These are phyloP conservation scores for Darksidea phi DNA, from an alignment of 495 filamentous ascomycete genomes.

Conservation along the genomic window DNA sequence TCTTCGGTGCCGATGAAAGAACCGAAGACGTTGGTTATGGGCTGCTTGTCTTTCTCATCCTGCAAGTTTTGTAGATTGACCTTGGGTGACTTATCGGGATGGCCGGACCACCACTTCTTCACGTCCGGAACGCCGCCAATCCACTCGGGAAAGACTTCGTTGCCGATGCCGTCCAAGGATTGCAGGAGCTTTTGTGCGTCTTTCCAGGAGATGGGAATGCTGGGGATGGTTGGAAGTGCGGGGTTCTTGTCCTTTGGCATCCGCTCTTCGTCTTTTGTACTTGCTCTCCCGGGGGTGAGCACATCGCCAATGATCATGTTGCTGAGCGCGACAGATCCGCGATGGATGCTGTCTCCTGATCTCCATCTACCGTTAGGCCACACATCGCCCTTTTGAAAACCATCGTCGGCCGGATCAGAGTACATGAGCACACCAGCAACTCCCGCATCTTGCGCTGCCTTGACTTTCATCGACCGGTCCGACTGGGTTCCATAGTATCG, in stretches of 20 bases:
- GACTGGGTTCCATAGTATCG: conserved; percentile 72
- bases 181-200: conserved; percentile 80
- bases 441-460: conserved; percentile 80
- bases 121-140: conserved; percentile 69
- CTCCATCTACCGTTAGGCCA: conserved; percentile 76
- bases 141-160: conserved; percentile 71
- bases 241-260: conserved; percentile 66
- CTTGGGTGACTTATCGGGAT: conserved; percentile 62
- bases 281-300: conserved; percentile 82
- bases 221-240: conserved; percentile 79
- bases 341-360: conserved; percentile 76
- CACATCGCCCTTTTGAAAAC: conserved; percentile 63
- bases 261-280: conserved; percentile 64
- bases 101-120: conserved; percentile 77
- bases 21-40: conserved; percentile 88
- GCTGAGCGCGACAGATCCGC: conserved; percentile 79
- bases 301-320: conserved; percentile 85
- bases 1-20: conserved; percentile 79
- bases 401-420: conserved; percentile 80
- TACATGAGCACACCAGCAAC: conserved; percentile 88
- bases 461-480: conserved; percentile 78
- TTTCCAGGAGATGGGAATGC: conserved; percentile 80
- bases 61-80: conserved; percentile 87
- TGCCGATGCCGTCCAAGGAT: conserved; percentile 72
- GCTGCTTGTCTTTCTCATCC: conserved; percentile 75